phyloP scores from a whole-genome alignment of 495 filamentous ascomycete genomes.

The Xanthoparmelia taractica region DNA sequence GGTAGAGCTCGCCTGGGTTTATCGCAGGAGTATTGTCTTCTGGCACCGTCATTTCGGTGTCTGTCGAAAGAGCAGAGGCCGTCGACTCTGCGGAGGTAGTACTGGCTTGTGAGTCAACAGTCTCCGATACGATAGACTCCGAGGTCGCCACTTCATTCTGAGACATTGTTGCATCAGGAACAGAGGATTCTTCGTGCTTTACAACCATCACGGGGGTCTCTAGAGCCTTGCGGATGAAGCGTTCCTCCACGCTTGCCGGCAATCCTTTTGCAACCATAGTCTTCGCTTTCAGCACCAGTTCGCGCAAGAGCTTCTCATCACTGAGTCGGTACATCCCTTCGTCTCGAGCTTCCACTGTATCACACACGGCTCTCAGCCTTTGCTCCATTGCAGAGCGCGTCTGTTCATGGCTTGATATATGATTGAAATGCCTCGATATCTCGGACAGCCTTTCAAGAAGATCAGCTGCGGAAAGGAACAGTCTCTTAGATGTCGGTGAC shows the following conservation, averaged over 20 bases:
- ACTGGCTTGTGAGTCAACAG: conserved; percentile 27
- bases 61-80: conserved; percentile 27
- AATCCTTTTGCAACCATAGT: conserved; percentile 57
- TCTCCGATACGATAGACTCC: conserved; percentile 38
- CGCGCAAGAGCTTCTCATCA: conserved; percentile 56
- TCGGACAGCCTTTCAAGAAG: conserved; percentile 62
- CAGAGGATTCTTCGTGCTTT: conserved; percentile 39
- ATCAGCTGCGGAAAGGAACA: conserved; percentile 75
- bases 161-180: conserved; percentile 12
- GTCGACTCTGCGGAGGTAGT: conserved; percentile 40
- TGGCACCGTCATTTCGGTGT: conserved; percentile 30
- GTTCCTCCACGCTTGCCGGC: conserved; percentile 77
- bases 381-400: conserved; percentile 38
- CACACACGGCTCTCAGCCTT: conserved; percentile 61
- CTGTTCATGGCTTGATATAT: conserved; percentile 45
- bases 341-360: conserved; percentile 70
- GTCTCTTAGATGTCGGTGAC: conserved; percentile 40
- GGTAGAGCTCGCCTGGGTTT: conserved; percentile 40
- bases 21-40: conserved; percentile 28
- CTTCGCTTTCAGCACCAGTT: conserved; percentile 63
- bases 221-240: conserved; percentile 67
- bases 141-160: conserved; percentile 30
- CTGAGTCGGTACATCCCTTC: conserved; percentile 76
- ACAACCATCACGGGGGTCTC: conserved; percentile 63
- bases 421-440: conserved; percentile 46